A percentile compares a stretch with the other conserved stretches of the same genome.
phyloP scores from a whole-genome alignment of 1,139 yeast genomes.

The Scheffersomyces cryptocercus region DNA sequence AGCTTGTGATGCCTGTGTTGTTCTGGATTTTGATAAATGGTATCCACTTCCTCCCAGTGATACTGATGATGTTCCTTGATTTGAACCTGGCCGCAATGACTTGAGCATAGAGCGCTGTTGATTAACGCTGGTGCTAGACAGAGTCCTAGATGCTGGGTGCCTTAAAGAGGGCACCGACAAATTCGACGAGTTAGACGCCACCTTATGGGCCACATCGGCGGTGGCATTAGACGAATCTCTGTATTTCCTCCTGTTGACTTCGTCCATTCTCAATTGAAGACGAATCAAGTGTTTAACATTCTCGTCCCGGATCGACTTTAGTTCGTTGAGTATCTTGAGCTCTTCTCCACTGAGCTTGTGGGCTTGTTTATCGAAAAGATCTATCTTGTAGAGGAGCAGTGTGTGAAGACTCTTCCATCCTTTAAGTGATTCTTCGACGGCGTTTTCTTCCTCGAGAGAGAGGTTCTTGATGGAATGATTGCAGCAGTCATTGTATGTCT shows the following conservation, averaged over 20 bases:
- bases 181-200: conserved; percentile 5
- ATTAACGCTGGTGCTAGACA: conserved; percentile 8
- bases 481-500: conserved; percentile 62
- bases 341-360: conserved; percentile 42
- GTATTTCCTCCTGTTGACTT: conserved; percentile 24
- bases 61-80: conserved; percentile 10
- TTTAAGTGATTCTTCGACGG: conserved; percentile 56
- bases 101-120: conserved; percentile 31
- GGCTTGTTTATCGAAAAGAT: conserved; percentile 49
- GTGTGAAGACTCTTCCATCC: conserved; percentile 76
- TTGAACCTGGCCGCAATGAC: conserved; percentile 31
- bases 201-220: conserved; percentile 1
- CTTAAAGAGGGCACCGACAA: conserved; percentile 31
- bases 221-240: neutral
- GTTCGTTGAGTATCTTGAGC: conserved; percentile 40
- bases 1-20: conserved; percentile 37
- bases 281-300: conserved; percentile 48
- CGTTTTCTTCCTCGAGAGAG: conserved; percentile 55
- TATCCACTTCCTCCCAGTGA: conserved; percentile 4
- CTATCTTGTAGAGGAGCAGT: conserved; percentile 55
- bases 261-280: conserved; percentile 46
- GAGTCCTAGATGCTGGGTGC: conserved; percentile 12
- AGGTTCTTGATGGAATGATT: conserved; percentile 57
- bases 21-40: conserved; percentile 19
- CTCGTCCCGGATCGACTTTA: conserved; percentile 52